phyloP scores from a whole-genome alignment of 768 basidiomycete genomes.

The Termitomyces sp. region DNA sequence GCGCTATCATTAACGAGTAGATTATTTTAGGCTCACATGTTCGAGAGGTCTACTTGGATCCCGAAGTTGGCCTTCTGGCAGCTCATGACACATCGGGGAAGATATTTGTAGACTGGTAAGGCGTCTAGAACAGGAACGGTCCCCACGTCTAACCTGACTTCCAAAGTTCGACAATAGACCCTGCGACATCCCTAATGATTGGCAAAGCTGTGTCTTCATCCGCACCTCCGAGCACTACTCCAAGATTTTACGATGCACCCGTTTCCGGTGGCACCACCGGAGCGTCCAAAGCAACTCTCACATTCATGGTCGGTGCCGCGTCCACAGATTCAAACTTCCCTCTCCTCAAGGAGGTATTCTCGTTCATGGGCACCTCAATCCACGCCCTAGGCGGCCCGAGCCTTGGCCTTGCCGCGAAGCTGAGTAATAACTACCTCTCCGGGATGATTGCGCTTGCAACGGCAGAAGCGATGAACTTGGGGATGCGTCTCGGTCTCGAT shows the following conservation, averaged over 20 bases:
- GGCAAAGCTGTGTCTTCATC: slow-evolving; percentile 23
- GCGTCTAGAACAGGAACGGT: background rate
- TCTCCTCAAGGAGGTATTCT: slow-evolving; percentile 26
- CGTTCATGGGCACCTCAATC: slow-evolving; percentile 31
- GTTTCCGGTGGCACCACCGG: slow-evolving; percentile 38
- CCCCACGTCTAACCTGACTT: background rate
- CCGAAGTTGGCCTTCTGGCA: slow-evolving; percentile 28
- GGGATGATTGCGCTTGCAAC: slow-evolving; percentile 37
- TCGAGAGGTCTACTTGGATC: slow-evolving; percentile 29
- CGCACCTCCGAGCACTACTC: slow-evolving; percentile 1
- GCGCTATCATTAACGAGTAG: background rate
- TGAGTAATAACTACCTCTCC: slow-evolving; percentile 39
- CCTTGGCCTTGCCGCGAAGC: slow-evolving; percentile 37
- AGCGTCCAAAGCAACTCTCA: slow-evolving; percentile 31
- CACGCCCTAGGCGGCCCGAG: slow-evolving; percentile 33
- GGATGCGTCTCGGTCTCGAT: slow-evolving; percentile 38
- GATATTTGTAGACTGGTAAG: slow-evolving; percentile 37
- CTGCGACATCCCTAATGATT: slow-evolving; percentile 28
- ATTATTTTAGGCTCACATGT: slow-evolving; percentile 29
- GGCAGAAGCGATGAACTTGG: slow-evolving; percentile 39
- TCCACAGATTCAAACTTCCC: slow-evolving; percentile 26
- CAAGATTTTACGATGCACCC: slow-evolving; percentile 34
- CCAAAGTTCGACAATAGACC: slow-evolving; percentile 38
- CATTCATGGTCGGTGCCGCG: slow-evolving; percentile 34
- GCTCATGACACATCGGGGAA: slow-evolving; percentile 29